Base-by-base conservation (phyloP, 1,284 basidiomycete genomes). In the Apiotrichum sp. region DNA sequence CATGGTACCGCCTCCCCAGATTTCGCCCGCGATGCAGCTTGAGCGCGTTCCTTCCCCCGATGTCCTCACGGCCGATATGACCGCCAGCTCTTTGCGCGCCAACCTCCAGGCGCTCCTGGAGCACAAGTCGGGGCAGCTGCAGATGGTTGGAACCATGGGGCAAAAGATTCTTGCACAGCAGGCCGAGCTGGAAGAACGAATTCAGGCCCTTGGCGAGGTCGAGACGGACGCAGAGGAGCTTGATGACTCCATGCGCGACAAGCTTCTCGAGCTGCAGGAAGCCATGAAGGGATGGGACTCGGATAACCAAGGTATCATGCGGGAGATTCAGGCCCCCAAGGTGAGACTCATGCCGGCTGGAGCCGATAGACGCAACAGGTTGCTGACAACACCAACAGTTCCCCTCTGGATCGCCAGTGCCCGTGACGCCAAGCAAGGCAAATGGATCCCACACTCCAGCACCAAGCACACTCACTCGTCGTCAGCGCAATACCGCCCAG, bases 141-240 rank as follows among this genome's bases (percentile, higher is more conserved):
- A 90, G 63, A 87, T 90, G 63, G 89, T 90, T 6, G 91, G 88
- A 43, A 86, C 85, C 55, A 85, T 96, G 71, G 92, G 93, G 50
- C 89, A 93, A 77, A 86, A 88, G 73, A 84, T 97, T 64, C 84
- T 95, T 59, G 83, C 84, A 32, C 93, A 96, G 79, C 90, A 90
- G 75, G 85, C 88, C 77, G 89, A 95, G 72, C 83, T 96, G 60
- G 89, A 93, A 76, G 84, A 87, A 65, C 83, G 89, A 47, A 89
- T 96, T 59, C 80, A 83, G 49, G 86, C 86, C 63, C 80, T 96
- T 35, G 82, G 82, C 45, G 82, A 83, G 59, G 83, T 84, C 53
- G 83, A 83, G 57, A 80, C 85, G 55, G 84, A 86, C 62, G 73
- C 70, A 6, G 67, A 70, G 11, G 74, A 75, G 47, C 60, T 78